A percentile compares a stretch with the other conserved stretches of the same genome.
Conservation (phyloP, 177 flowering plant genomes). For the Tripterygium wilfordii region DNA sequence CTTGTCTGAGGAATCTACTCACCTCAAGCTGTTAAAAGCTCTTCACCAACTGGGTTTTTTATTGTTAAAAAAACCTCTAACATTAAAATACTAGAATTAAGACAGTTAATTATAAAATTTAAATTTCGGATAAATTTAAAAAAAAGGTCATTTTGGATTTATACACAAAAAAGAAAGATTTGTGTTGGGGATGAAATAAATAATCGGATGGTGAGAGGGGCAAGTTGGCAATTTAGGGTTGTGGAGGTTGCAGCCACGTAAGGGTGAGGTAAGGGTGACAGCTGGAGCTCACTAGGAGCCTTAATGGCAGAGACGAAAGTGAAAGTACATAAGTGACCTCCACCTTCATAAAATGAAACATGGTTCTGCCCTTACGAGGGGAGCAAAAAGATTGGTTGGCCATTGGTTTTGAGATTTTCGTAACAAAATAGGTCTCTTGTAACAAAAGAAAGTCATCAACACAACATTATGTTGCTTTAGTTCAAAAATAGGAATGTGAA, state of each 20-base stretch:
- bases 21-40: slow-evolving; percentile 16
- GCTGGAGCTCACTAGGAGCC: slow-evolving; percentile 19
- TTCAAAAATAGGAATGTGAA: too few species aligned
- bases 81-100: too few species aligned
- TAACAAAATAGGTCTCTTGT: slow-evolving; percentile 2
- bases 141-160: too few species aligned
- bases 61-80: too few species aligned
- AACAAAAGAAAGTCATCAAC: neutral
- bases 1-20: too few species aligned
- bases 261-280: slow-evolving; percentile 17
- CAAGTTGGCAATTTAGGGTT: slow-evolving; percentile 5
- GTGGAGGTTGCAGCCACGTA: too few species aligned
- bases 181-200: too few species aligned
- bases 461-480: neutral
- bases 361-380: neutral
- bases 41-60: too few species aligned
- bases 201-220: slow-evolving; percentile 16
- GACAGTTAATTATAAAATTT: too few species aligned
- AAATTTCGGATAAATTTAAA: too few species aligned
- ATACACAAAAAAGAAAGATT: too few species aligned
- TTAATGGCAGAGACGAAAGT: neutral
- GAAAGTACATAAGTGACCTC: slow-evolving; percentile 19
- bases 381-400: slow-evolving; percentile 5
- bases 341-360: neutral
- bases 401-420: neutral